phyloP scores from a whole-genome alignment of 306 rosid genomes.

The Dalbergia cultrata region DNA sequence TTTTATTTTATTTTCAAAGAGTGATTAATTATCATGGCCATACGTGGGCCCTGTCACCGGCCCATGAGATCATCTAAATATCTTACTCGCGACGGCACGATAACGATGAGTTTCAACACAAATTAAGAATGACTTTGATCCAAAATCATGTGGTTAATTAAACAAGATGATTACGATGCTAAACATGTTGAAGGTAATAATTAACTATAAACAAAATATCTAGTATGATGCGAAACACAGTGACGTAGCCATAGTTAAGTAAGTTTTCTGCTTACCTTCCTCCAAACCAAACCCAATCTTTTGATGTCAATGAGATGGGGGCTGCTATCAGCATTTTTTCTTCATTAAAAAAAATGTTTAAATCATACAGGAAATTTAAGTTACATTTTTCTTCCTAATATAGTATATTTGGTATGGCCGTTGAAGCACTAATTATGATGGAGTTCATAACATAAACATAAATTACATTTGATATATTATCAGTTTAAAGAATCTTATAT shows the following conservation, averaged over 20 bases:
- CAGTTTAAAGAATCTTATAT: too few relatives aligned
- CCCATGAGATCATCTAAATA: slow-evolving; percentile 55
- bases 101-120: slow-evolving; percentile 44
- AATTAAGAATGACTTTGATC: slow-evolving; percentile 27
- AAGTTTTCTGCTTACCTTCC: slow-evolving; percentile 2
- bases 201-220: slow-evolving; percentile 42
- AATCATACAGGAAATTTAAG: not conserved
- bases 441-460: not conserved
- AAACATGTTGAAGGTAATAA: slow-evolving; percentile 6
- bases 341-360: not conserved
- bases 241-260: slow-evolving; percentile 30
- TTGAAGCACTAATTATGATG: not conserved
- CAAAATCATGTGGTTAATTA: slow-evolving; percentile 42
- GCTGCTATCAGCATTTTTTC: slow-evolving; percentile 7
- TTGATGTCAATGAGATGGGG: slow-evolving; percentile 28
- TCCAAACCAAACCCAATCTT: slow-evolving; percentile 46
- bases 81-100: slow-evolving; percentile 69
- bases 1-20: slow-evolving; percentile 16
- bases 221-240: not conserved
- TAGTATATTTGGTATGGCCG: not conserved
- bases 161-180: slow-evolving; percentile 34
- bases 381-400: not conserved
- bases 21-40: slow-evolving; percentile 36
- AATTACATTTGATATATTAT: too few relatives aligned
- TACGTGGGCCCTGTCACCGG: slow-evolving; percentile 59